Conservation (phyloP, 768 basidiomycete species). For the Termitomyces sp. region DNA sequence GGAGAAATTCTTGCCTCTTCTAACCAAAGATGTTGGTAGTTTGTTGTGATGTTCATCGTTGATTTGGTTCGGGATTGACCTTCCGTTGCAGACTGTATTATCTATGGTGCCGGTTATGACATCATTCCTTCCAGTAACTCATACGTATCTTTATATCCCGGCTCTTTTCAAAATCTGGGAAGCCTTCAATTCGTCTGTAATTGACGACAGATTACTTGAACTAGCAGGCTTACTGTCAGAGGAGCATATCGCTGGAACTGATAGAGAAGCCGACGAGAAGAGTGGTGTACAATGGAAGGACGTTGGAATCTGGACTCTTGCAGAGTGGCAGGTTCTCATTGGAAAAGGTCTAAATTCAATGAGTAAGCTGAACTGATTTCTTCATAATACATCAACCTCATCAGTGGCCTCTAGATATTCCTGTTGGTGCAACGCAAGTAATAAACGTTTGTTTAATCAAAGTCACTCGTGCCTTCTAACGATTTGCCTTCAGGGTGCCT, state of each 20-base stretch:
- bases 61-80: neutral
- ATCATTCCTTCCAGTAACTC: constrained; percentile 69
- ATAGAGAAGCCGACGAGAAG: constrained; percentile 46
- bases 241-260: constrained; percentile 58
- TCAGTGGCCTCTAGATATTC: constrained; percentile 44
- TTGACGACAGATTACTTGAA: constrained; percentile 74
- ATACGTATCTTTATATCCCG: constrained; percentile 65
- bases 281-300: constrained; percentile 67
- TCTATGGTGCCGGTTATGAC: constrained; percentile 72
- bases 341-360: constrained; percentile 79
- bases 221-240: constrained; percentile 65
- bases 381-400: neutral
- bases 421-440: constrained; percentile 67
- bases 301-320: constrained; percentile 84
- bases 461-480: neutral
- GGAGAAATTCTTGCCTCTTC: constrained; percentile 58
- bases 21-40: constrained; percentile 61
- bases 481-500: constrained; percentile 44
- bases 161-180: constrained; percentile 73
- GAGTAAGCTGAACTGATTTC: constrained; percentile 39
- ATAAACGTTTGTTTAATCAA: constrained; percentile 7
- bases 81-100: constrained; percentile 45
- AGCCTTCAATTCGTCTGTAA: constrained; percentile 64
- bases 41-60: neutral
- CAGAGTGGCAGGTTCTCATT: constrained; percentile 79